These are phyloP conservation scores for Colletotrichum sp. DNA, from an alignment of 2,329 filamentous ascomycete genomes.

Conservation along the genomic window DNA sequence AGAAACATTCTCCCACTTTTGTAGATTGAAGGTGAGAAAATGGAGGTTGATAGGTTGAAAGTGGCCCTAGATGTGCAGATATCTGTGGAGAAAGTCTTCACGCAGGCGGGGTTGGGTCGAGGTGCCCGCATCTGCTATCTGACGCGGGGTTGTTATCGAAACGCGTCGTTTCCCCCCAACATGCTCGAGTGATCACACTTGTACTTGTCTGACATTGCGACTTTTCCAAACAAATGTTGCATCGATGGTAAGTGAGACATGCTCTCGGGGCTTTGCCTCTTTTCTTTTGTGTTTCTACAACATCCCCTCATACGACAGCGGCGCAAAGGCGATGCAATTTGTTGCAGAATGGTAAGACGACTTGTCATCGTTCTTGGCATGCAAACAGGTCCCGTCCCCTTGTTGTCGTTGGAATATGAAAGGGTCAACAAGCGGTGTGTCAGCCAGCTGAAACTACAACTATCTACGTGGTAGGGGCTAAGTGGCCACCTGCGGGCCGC, in stretches of 20 bases:
- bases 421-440: constrained; percentile 3
- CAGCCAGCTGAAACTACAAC: not conserved
- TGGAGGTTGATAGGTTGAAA: not conserved
- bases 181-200: not conserved
- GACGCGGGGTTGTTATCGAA: not conserved
- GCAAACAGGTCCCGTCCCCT: not conserved
- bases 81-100: not conserved
- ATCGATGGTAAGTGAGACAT: not conserved
- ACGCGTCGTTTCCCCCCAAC: not conserved
- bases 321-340: not conserved
- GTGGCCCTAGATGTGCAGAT: not conserved
- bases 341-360: not conserved
- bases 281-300: not conserved
- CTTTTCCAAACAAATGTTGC: not conserved
- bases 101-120: not conserved
- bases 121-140: not conserved
- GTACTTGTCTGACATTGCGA: not conserved
- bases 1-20: not conserved
- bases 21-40: not conserved
- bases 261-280: not conserved
- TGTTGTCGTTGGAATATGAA: not conserved
- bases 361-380: not conserved
- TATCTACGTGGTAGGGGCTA: not conserved
- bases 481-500: not conserved
- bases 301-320: not conserved